Conservation (phyloP, 192 early-diverging fungal genomes). For the Chytriomyces confervae region DNA sequence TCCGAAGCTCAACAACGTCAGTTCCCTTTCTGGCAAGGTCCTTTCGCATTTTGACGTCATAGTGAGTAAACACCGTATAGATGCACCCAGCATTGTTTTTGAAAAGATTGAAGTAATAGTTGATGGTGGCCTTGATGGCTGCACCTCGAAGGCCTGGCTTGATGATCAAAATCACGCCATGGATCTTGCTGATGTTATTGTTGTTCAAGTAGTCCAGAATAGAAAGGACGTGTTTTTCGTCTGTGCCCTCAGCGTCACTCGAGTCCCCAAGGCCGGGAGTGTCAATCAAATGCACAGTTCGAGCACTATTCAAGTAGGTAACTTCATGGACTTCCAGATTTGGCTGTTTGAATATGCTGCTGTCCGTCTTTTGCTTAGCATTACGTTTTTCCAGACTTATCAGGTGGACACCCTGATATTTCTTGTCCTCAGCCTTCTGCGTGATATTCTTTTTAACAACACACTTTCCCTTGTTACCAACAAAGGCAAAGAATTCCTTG, state of each 20-base stretch:
- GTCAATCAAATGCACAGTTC: not conserved
- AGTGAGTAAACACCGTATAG: slow-evolving; percentile 15
- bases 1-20: not conserved
- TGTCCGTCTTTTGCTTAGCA: too few species aligned
- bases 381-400: too few species aligned
- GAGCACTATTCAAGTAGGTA: not conserved
- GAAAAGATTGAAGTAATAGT: slow-evolving; percentile 22
- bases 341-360: not conserved
- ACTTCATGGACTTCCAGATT: slow-evolving; percentile 24
- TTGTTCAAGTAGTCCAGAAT: slow-evolving; percentile 5
- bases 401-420: too few species aligned
- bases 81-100: slow-evolving; percentile 1
- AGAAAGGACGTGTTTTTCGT: not conserved
- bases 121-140: not conserved
- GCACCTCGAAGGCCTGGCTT: not conserved
- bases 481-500: slow-evolving; percentile 10
- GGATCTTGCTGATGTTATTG: slow-evolving; percentile 1
- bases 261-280: slow-evolving; percentile 12
- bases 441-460: not conserved
- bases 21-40: not conserved
- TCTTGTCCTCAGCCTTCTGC: too few species aligned
- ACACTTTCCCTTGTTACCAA: not conserved
- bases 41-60: not conserved
- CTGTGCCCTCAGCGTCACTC: not conserved
- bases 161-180: slow-evolving; percentile 7